A percentile compares a stretch with the other conserved stretches of the same genome.
Conservation (phyloP, 2,329 filamentous ascomycete genomes). For the Didymellaceae sp. region DNA sequence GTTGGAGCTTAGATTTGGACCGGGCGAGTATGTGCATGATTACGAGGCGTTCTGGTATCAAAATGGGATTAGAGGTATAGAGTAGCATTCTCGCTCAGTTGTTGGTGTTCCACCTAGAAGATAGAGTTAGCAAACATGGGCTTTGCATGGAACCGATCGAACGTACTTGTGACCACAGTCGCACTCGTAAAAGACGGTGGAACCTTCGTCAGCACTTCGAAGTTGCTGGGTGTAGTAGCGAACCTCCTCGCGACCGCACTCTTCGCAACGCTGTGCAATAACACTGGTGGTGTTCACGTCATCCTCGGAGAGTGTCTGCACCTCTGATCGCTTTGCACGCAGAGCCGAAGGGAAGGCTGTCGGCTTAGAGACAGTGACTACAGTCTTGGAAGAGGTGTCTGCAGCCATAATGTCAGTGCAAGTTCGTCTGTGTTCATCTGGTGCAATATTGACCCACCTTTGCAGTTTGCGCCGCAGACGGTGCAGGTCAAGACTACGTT, state of each 20-base stretch:
- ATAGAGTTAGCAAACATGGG: constrained; percentile 27
- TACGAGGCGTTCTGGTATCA: constrained; percentile 32
- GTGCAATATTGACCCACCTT: constrained; percentile 62
- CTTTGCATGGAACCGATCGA: background rate
- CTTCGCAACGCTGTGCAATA: constrained; percentile 73
- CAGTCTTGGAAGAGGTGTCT: constrained; percentile 66
- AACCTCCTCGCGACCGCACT: constrained; percentile 83
- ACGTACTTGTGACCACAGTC: constrained; percentile 83
- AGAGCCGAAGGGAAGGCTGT: constrained; percentile 90
- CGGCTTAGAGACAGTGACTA: constrained; percentile 83
- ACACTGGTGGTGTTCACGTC: constrained; percentile 77
- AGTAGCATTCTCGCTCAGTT: constrained; percentile 60
- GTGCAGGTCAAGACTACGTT: constrained; percentile 82
- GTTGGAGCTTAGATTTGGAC: constrained; percentile 31
- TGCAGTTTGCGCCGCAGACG: constrained; percentile 83
- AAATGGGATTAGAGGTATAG: constrained; percentile 20
- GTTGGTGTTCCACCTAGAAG: constrained; percentile 62
- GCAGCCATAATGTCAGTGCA: constrained; percentile 8
- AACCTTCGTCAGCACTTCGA: constrained; percentile 92
- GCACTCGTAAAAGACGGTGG: constrained; percentile 88
- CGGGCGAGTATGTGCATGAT: constrained; percentile 22
- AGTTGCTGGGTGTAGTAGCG: constrained; percentile 85
- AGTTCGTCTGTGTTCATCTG: background rate
- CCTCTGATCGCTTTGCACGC: constrained; percentile 82
- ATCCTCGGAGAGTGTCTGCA: constrained; percentile 79